Conservation (phyloP, 2,329 filamentous ascomycete genomes). For the Monilinia laxa region DNA sequence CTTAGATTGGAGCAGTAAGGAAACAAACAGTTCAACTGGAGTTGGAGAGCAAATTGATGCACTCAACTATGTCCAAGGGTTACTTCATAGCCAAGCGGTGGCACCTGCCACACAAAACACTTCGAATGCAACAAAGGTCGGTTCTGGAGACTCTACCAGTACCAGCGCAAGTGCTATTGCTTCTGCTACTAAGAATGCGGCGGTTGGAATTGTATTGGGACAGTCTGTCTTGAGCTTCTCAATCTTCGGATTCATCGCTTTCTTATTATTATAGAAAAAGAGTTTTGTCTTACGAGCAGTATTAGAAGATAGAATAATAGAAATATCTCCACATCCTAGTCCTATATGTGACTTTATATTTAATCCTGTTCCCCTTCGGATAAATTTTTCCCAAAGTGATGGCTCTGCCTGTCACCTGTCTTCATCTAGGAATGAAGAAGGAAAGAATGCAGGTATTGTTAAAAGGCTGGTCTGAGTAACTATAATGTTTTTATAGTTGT, state of each 20-base stretch:
- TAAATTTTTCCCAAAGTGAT: background rate
- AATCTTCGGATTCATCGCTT: constrained; percentile 8
- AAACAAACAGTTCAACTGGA: constrained; percentile 47
- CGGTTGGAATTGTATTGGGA: background rate
- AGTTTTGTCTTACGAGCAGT: background rate
- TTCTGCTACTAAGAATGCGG: background rate
- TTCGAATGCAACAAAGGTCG: constrained; percentile 34
- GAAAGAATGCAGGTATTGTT: background rate
- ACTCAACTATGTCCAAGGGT: constrained; percentile 49
- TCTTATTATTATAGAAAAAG: constrained; percentile 2
- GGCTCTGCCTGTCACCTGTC: background rate
- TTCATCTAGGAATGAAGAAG: background rate
- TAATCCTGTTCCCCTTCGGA: background rate
- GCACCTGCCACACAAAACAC: constrained; percentile 49
- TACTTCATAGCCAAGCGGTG: constrained; percentile 39
- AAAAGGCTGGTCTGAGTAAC: too few species aligned
- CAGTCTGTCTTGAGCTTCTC: background rate
- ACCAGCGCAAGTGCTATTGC: background rate
- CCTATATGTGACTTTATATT: background rate
- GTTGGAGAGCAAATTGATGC: constrained; percentile 55
- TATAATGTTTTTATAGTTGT: too few species aligned
- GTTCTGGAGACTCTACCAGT: background rate
- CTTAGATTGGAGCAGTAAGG: constrained; percentile 37
- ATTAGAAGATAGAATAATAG: background rate
- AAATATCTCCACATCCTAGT: background rate